Base-by-base conservation (phyloP, 805 yeast genomes). In the Saturnispora ahearnii region DNA sequence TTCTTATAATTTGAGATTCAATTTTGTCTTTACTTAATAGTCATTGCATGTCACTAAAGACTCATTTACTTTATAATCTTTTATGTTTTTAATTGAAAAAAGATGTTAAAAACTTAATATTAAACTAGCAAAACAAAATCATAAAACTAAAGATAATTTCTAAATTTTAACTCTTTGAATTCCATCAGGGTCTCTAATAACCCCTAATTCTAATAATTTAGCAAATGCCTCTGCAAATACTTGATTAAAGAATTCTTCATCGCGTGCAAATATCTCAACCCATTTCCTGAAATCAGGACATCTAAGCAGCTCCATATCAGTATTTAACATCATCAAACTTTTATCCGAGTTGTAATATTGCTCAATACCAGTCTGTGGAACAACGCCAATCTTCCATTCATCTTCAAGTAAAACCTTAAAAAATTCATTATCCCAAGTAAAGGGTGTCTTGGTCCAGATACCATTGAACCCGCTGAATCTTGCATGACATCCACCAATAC, bases 241-340 rank as follows among this genome's bases (percentile, higher is more conserved):
- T 41, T 65, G 64, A 62, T 78, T 80, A 69, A 82, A 88, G 22
- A 65, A 58, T 13, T 73, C 76, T 62, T 80, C 78, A 64, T 87
- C 84, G 29, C 70, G 69, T 26, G 95, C 90, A 65, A 81, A 88
- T 50, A 68, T 67, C 57, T 80, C 74, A 13, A 83, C 90, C 77
- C 82, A 79, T 49, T 68, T 65, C 52, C 68, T 67, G 64, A 81
- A 87, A 45, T 65, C 69, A 4, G 79, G 73, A 64, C 84, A 90
- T 57, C 76, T 68, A n/a, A 78, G 61, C 45, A 66, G 33, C 13
- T 87, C 80, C 74, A 81, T 73, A 62, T 88, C 96, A 11, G 95
- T 81, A 29, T 87, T 88, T 48, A 88, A 68, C 96, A 88, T 88
- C 95, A 88, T 87, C 56, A 85, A 74, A 1, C 53, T 51, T 24